Evolutionary conservation across 495 filamentous ascomycete genomes (phyloP).

Genomic region (Delitschia confertaspora): DNA sequence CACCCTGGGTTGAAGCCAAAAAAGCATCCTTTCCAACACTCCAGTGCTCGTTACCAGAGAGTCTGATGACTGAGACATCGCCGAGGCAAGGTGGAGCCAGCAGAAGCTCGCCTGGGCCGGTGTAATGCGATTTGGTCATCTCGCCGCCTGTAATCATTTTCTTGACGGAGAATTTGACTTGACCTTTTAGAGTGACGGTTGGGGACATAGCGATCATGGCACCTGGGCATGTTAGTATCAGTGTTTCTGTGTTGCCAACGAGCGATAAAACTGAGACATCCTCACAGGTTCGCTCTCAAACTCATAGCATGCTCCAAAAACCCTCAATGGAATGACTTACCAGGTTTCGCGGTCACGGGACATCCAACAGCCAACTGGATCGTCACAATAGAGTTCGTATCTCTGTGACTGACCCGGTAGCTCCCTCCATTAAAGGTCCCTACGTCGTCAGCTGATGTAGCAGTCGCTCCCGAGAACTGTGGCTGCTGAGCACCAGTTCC

Average conservation of each 20-base stretch:
- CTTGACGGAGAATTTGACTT: slow-evolving; percentile 71
- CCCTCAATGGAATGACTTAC: slow-evolving; percentile 36
- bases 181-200: slow-evolving; percentile 71
- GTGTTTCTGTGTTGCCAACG: not conserved
- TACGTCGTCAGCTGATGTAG: slow-evolving; percentile 60
- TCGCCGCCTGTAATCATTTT: slow-evolving; percentile 78
- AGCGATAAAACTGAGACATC: not conserved
- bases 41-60: slow-evolving; percentile 65
- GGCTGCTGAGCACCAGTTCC: slow-evolving; percentile 10
- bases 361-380: slow-evolving; percentile 84
- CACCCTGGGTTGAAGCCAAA: slow-evolving; percentile 64
- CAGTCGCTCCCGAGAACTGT: slow-evolving; percentile 49
- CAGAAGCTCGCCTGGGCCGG: slow-evolving; percentile 84
- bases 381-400: slow-evolving; percentile 82
- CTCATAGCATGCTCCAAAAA: not conserved
- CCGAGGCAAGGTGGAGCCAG: slow-evolving; percentile 72
- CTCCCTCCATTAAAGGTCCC: slow-evolving; percentile 95
- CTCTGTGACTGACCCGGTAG: slow-evolving; percentile 86
- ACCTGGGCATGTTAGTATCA: slow-evolving; percentile 40
- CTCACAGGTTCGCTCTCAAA: not conserved
- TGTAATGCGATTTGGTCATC: slow-evolving; percentile 70
- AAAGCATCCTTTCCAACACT: slow-evolving; percentile 74
- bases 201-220: slow-evolving; percentile 94
- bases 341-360: slow-evolving; percentile 72
- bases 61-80: slow-evolving; percentile 72